phyloP scores from a whole-genome alignment of 169 alveolate genomes.

The Plasmodium falciparum region DNA sequence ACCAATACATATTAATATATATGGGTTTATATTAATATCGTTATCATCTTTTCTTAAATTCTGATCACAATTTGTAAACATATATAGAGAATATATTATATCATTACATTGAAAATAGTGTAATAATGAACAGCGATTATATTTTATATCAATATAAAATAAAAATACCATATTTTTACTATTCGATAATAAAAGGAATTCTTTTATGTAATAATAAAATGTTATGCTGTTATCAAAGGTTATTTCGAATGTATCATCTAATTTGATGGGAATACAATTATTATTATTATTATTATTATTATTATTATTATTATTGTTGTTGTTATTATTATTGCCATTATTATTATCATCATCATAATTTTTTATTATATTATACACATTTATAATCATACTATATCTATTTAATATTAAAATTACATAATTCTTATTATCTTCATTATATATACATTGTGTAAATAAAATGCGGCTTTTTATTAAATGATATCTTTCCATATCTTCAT shows the following conservation, averaged over 20 bases:
- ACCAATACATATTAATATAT: constrained; percentile 44
- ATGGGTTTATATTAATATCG: background rate
- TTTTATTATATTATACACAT: constrained; percentile 2
- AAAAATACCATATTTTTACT: constrained; percentile 5
- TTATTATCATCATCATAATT: no score
- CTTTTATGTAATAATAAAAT: constrained; percentile 18
- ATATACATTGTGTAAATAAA: no score
- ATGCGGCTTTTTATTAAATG: no score
- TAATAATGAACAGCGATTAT: constrained; percentile 8
- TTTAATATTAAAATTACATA: background rate
- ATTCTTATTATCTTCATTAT: no score
- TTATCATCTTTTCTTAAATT: background rate
- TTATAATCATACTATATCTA: constrained; percentile 12
- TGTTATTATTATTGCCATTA: no score
- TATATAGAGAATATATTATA: constrained; percentile 15
- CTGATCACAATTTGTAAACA: background rate
- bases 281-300: no score
- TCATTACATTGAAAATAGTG: background rate
- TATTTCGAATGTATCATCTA: constrained; percentile 3
- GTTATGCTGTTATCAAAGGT: constrained; percentile 1
- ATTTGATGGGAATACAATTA: background rate
- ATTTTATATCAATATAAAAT: constrained; percentile 36
- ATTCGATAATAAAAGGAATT: constrained; percentile 18
- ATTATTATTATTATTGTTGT: no score
- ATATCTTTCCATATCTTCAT: no score